These are phyloP conservation scores for Acanthamoeba castellanii DNA, from an alignment of 208 protist genomes.

Conservation along the genomic window DNA sequence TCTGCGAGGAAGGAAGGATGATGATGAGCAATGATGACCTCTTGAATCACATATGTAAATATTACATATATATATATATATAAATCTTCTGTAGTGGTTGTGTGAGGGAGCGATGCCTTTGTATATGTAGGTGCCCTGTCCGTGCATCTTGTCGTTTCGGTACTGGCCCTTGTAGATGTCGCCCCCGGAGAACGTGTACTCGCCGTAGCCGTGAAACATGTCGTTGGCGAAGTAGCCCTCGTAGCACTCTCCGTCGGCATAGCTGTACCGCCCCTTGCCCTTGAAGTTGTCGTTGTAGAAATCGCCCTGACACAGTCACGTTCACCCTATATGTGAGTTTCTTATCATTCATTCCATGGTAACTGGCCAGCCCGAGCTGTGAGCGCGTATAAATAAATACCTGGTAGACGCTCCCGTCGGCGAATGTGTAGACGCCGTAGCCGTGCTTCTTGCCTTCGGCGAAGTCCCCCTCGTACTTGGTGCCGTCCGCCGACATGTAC, in stretches of 20 bases:
- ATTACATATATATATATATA: too few species aligned
- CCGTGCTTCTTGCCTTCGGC: constrained; percentile 14
- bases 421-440: constrained; percentile 31
- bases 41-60: too few species aligned
- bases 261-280: constrained; percentile 56
- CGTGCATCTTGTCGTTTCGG: constrained; percentile 58
- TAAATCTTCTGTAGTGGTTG: too few species aligned
- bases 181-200: constrained; percentile 22
- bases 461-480: constrained; percentile 53
- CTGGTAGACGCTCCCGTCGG: constrained; percentile 38
- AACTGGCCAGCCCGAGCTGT: too few species aligned
- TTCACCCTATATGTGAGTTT: too few species aligned
- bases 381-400: background rate
- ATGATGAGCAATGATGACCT: background rate
- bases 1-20: background rate
- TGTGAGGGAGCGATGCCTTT: background rate
- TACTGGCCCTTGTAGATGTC: constrained; percentile 63
- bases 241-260: constrained; percentile 46
- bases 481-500: background rate
- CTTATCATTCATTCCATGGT: too few species aligned
- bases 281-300: constrained; percentile 66
- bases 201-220: constrained; percentile 56
- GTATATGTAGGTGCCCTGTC: constrained; percentile 29
- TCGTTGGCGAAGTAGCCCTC: constrained; percentile 60
- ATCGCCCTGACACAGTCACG: background rate